A percentile compares a stretch with the other conserved stretches of the same genome.
These are phyloP conservation scores for Schwanniomyces polymorphus DNA, from an alignment of 805 yeast species.

Conservation along the genomic window DNA sequence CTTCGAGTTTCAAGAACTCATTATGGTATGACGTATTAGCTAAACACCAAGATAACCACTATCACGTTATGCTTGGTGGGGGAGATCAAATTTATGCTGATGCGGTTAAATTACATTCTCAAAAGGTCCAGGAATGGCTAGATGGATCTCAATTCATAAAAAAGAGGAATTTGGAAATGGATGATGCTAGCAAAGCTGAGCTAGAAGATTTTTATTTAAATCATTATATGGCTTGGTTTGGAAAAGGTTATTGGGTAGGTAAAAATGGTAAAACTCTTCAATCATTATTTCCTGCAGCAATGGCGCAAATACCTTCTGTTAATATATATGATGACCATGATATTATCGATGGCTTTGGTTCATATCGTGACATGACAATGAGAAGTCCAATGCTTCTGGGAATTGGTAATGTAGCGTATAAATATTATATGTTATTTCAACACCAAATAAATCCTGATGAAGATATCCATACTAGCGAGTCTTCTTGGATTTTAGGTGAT, in stretches of 20 bases:
- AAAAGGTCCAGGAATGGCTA: constrained; percentile 63
- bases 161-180: constrained; percentile 39
- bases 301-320: constrained; percentile 80
- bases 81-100: constrained; percentile 96
- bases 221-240: constrained; percentile 86
- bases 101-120: constrained; percentile 61
- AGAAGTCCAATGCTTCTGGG: constrained; percentile 61
- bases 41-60: constrained; percentile 58
- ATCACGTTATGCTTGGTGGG: constrained; percentile 96
- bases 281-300: constrained; percentile 65
- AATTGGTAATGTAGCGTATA: constrained; percentile 78
- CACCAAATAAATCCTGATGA: constrained; percentile 65
- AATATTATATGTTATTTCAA: constrained; percentile 88
- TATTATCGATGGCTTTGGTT: constrained; percentile 94
- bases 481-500: constrained; percentile 63
- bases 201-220: constrained; percentile 66
- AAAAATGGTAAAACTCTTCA: constrained; percentile 65
- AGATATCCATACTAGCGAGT: constrained; percentile 39
- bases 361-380: constrained; percentile 80
- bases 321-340: constrained; percentile 95
- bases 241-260: constrained; percentile 84
- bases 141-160: constrained; percentile 48
- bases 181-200: constrained; percentile 51
- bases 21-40: constrained; percentile 84
- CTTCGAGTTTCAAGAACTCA: constrained; percentile 66